Conservation (phyloP, 2,329 filamentous ascomycete species). For the Nemania diffusa region DNA sequence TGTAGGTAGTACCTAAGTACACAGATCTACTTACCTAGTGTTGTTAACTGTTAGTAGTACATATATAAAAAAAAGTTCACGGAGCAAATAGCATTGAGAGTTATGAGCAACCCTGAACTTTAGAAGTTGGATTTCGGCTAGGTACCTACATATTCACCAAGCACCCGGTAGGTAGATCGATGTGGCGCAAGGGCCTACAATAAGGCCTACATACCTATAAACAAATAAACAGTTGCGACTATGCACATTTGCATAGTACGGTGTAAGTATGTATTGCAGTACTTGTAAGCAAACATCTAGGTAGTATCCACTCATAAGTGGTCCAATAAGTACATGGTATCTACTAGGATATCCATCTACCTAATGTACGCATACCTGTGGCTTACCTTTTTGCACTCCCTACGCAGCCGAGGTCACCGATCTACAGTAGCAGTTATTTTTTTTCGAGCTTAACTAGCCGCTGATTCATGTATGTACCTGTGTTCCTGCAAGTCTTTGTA, state of each 20-base stretch:
- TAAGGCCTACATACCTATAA: background rate
- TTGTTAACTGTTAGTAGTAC: no score
- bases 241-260: background rate
- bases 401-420: slow-evolving; percentile 13
- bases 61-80: no score
- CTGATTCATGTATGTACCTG: background rate
- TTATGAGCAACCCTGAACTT: background rate
- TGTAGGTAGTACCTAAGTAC: background rate
- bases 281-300: no score
- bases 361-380: no score
- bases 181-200: background rate
- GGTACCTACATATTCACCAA: background rate
- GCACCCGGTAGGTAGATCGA: background rate
- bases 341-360: no score
- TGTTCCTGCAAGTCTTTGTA: no score
- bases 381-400: no score
- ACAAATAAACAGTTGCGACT: background rate
- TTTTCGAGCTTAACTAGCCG: background rate
- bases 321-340: no score
- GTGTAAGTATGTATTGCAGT: no score
- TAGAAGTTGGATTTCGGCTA: background rate
- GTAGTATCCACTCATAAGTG: no score
- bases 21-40: background rate
- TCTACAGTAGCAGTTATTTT: background rate
- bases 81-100: background rate